phyloP scores from a whole-genome alignment of 2,329 filamentous ascomycete genomes.

The Fusarium phyllophilum region DNA sequence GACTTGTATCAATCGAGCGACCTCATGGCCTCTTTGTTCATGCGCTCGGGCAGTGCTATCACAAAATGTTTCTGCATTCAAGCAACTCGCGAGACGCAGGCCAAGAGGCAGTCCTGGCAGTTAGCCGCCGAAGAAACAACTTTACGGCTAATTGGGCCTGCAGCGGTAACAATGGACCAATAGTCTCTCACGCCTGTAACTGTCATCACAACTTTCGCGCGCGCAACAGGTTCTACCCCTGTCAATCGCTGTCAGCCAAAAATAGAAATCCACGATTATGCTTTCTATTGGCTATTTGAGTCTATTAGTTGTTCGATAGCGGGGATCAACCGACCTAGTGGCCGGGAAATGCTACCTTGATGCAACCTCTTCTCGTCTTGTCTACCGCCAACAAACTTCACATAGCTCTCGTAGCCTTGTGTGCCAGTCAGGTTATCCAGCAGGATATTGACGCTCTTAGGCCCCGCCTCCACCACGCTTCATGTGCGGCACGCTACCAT shows the following conservation, averaged over 20 bases:
- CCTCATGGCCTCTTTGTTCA: slow-evolving; percentile 37
- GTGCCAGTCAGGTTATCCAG: slow-evolving; percentile 39
- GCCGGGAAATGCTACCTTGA: slow-evolving; percentile 38
- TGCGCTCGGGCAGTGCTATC: slow-evolving; percentile 38
- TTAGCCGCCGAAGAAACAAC: slow-evolving; percentile 43
- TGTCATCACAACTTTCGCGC: slow-evolving; percentile 49
- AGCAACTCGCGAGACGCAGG: slow-evolving; percentile 20
- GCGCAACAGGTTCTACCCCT: slow-evolving; percentile 48
- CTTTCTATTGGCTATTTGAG: slow-evolving; percentile 47
- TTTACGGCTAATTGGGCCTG: slow-evolving; percentile 34
- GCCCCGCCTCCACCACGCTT: slow-evolving; percentile 26
- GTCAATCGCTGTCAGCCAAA: slow-evolving; percentile 46
- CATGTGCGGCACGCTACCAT: slow-evolving; percentile 21
- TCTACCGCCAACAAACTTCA: slow-evolving; percentile 34
- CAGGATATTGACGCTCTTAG: slow-evolving; percentile 32
- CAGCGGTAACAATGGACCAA: slow-evolving; percentile 34
- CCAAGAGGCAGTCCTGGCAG: slow-evolving; percentile 22
- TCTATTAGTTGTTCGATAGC: slow-evolving; percentile 36
- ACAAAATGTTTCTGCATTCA: slow-evolving; percentile 31
- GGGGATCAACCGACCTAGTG: slow-evolving; percentile 35
- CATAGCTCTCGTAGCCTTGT: slow-evolving; percentile 30
- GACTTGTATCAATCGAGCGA: slow-evolving; percentile 39
- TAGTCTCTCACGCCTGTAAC: slow-evolving; percentile 38
- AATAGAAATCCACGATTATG: slow-evolving; percentile 46
- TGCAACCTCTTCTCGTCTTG: slow-evolving; percentile 33